Evolutionary conservation across 805 yeast species (phyloP), one percentile per base, ranked within the genome.

Genomic region (Teunomyces funiuensis): DNA sequence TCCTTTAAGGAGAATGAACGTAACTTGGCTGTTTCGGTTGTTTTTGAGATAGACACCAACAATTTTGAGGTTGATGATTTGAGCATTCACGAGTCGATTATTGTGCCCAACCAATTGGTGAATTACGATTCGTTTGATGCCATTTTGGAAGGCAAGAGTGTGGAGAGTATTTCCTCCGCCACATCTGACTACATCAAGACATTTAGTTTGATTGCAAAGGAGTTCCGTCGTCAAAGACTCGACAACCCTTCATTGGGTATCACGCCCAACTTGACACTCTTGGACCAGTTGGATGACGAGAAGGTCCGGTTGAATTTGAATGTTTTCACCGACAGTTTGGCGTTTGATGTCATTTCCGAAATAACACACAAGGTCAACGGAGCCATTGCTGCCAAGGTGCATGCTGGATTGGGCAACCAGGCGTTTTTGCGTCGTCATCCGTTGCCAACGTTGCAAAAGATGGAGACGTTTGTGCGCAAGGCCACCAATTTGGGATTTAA

Each of bases 381-480:
- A 31, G 87, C 95, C 1, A 81, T 93, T 41, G 99, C 98, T 1
- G 86, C 88, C 48, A 80, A 77, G 52, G 66, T 85, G 11, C 84
- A 84, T 54, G 79, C 91, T 1, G 77, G 75, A 3, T 69, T 91
- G 28, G 97, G 97, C 0, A 89, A 85, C 49, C 63, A 72, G 39
- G 87, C 98, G 0, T 77, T 93, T 33, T 76, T 93, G 54, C 83
- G 98, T 64, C 85, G 95, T 57, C 96, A 90, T 52, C 76, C 86
- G 2, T 79, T 85, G 49, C 99, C 99, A 18, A 80, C 91, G 3
- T 68, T 83, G 43, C 83, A 82, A 26, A 86, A 89, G 55, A 71
- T 91, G 64, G 93, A 87, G 55, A 77, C 85, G 2, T 85, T 93
- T 59, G 79, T 83, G 39, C 76, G 80, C 48, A 85, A 83, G 53